phyloP scores from a whole-genome alignment of 1,139 yeast species.

The Pichia cactophila region DNA sequence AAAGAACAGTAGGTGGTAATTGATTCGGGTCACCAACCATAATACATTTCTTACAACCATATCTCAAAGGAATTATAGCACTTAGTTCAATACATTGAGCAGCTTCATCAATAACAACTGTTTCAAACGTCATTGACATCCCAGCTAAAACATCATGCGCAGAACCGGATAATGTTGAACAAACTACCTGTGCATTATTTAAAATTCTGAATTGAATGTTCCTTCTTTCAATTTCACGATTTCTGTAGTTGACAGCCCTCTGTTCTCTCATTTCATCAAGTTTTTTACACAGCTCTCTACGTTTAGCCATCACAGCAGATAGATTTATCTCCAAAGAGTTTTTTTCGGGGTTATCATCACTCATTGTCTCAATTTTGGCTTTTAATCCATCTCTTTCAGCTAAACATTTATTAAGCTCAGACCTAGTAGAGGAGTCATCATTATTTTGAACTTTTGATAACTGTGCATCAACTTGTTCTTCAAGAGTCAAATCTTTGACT shows the following conservation, averaged over 20 bases:
- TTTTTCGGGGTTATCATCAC: constrained; percentile 31
- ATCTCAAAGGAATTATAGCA: constrained; percentile 84
- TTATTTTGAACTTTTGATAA: constrained; percentile 30
- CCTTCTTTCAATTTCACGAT: constrained; percentile 71
- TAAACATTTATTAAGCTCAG: constrained; percentile 46
- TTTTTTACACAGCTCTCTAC: constrained; percentile 64
- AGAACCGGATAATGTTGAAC: constrained; percentile 90
- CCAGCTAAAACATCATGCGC: constrained; percentile 82
- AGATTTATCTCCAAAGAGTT: constrained; percentile 41
- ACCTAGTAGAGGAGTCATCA: constrained; percentile 39
- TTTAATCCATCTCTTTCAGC: constrained; percentile 45
- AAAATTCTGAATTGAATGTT: constrained; percentile 67
- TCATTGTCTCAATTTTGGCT: constrained; percentile 26
- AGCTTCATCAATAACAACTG: constrained; percentile 97
- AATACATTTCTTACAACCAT: constrained; percentile 84
- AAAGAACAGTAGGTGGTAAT: constrained; percentile 95
- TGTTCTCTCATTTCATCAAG: constrained; percentile 76
- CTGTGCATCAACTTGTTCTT: constrained; percentile 73
- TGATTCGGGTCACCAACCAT: constrained; percentile 99
- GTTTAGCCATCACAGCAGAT: constrained; percentile 48
- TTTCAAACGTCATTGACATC: constrained; percentile 71
- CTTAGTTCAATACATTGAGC: constrained; percentile 96
- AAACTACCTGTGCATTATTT: constrained; percentile 76
- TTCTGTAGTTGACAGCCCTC: constrained; percentile 59
- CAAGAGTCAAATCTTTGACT: constrained; percentile 78